A percentile compares a stretch with the other conserved stretches of the same genome.
Evolutionary conservation across 1,139 yeast species (phyloP).

Genomic region (Hemisphaericaspora lyxosophila): DNA sequence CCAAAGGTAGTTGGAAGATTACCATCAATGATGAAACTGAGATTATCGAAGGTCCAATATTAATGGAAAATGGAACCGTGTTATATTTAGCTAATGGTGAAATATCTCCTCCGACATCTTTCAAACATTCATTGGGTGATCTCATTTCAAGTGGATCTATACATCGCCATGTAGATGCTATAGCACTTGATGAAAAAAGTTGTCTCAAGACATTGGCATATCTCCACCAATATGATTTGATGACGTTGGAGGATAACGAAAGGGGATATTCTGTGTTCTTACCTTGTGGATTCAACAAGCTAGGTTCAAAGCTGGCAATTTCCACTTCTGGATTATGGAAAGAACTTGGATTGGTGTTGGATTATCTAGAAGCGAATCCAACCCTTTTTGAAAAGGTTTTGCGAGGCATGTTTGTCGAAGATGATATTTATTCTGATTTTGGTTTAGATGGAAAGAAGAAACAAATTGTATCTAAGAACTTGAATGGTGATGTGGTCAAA

Average conservation of each 20-base stretch:
- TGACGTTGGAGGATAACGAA: slow-evolving; percentile 47
- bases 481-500: slow-evolving; percentile 37
- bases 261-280: slow-evolving; percentile 74
- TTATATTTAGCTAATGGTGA: slow-evolving; percentile 66
- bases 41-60: slow-evolving; percentile 46
- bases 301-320: neutral
- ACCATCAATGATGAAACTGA: slow-evolving; percentile 40
- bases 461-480: slow-evolving; percentile 4
- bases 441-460: slow-evolving; percentile 19
- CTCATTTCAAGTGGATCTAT: slow-evolving; percentile 37
- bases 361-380: slow-evolving; percentile 55
- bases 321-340: slow-evolving; percentile 53
- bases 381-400: slow-evolving; percentile 52
- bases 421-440: slow-evolving; percentile 67
- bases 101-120: slow-evolving; percentile 32
- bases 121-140: slow-evolving; percentile 40
- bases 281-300: slow-evolving; percentile 55
- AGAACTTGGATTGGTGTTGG: slow-evolving; percentile 57
- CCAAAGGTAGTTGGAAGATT: slow-evolving; percentile 38
- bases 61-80: slow-evolving; percentile 50
- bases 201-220: slow-evolving; percentile 39
- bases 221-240: slow-evolving; percentile 29
- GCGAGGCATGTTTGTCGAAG: slow-evolving; percentile 60
- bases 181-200: slow-evolving; percentile 34
- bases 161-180: slow-evolving; percentile 30